Evolutionary conservation across 495 filamentous ascomycete species (phyloP), one percentile per base, ranked within the genome.

Genomic region (Penicillium paxilli): DNA sequence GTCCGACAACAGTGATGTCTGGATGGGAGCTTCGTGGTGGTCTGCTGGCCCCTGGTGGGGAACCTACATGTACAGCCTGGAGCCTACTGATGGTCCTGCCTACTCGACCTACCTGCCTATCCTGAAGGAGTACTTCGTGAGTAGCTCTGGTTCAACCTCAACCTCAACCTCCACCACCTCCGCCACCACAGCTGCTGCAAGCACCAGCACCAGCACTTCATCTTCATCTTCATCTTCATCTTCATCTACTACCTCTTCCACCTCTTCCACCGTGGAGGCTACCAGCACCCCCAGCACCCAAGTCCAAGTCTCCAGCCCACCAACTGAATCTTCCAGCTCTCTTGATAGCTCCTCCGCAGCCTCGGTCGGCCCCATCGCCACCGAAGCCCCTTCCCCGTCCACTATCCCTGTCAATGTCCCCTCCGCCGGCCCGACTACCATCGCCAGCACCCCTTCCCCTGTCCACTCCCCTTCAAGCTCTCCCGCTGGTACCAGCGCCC

Each of bases 1-100:
- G 74, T 59, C 67, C 8, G 74, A 74, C 16, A 84, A 84, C 63
- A 78, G 67, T 20, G 87, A 89, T 54, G 85, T 89, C 25, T 91
- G 88, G 88, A 75, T 77, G 25, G 87, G 87, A 1, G 87, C 79
- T 51, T 47, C 83, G 12, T 89, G 85, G 85, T 91, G 88, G 87
- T 76, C 79, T 14, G 87, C 82, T 12, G 87, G 86, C 0, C 86
- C 71, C 42, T 78, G 75, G 77, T 81, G 76, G 82, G 69, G 77
- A 49, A 48, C 53, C 24, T 87, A 86, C 66, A 83, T 87, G 66
- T 87, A 77, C 63, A 74, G 59, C 53, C 69, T 87, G 58, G 86
- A 88, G 72, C 84, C 85, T 0, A 69, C 76, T 17, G 67, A 60
- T 20, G 80, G 83, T 0, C 63, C 67, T 14, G 83, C 80, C 0